Evolutionary conservation across 352 stramenopile genomes (phyloP).

Genomic region (Phytopythium ostracodes): DNA sequence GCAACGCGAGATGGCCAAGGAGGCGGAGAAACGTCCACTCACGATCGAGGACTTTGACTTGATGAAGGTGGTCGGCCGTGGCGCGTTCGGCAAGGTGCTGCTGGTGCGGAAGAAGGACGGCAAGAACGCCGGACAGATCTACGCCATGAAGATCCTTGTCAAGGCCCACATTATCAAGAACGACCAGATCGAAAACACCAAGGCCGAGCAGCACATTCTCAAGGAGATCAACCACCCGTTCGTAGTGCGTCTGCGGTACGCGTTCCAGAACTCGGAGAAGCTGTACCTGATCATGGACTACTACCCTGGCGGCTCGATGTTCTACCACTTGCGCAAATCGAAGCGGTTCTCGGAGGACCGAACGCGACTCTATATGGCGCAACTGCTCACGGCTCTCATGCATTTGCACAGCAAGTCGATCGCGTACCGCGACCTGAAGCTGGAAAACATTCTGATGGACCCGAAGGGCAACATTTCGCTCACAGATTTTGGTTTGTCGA

Average conservation of each 20-base stretch:
- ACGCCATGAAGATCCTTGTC: slow-evolving; percentile 94
- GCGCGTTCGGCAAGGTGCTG: slow-evolving; percentile 95
- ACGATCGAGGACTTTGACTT: slow-evolving; percentile 94
- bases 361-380: slow-evolving; percentile 84
- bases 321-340: slow-evolving; percentile 85
- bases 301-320: slow-evolving; percentile 88
- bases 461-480: slow-evolving; percentile 83
- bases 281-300: slow-evolving; percentile 98
- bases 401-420: slow-evolving; percentile 89
- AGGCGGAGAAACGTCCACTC: slow-evolving; percentile 66
- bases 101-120: slow-evolving; percentile 91
- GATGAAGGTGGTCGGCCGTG: slow-evolving; percentile 94
- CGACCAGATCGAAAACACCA: slow-evolving; percentile 92
- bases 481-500: slow-evolving; percentile 87
- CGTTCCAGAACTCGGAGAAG: slow-evolving; percentile 87
- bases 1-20: slow-evolving; percentile 62
- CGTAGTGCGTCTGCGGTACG: slow-evolving; percentile 80
- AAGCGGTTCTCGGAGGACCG: slow-evolving; percentile 85
- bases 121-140: slow-evolving; percentile 84
- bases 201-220: slow-evolving; percentile 87
- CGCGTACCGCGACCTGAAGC: slow-evolving; percentile 86
- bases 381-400: slow-evolving; percentile 85
- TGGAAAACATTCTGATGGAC: slow-evolving; percentile 90
- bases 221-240: slow-evolving; percentile 89
- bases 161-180: slow-evolving; percentile 93